Base-by-base conservation (phyloP, 495 filamentous ascomycete species). In the Penicillium arizonense region DNA sequence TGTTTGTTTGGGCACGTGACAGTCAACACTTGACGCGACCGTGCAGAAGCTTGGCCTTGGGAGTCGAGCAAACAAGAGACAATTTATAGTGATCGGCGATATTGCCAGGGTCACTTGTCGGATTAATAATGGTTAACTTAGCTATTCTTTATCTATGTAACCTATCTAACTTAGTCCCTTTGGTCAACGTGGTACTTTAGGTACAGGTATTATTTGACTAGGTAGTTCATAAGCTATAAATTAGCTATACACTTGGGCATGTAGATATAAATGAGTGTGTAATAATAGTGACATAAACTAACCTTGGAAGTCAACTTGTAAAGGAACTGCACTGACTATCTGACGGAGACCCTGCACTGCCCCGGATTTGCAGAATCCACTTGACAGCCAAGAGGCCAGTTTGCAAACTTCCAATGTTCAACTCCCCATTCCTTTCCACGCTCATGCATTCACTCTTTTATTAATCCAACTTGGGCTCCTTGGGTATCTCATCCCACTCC, bases 331-430 rank as follows among this genome's bases (percentile, higher is more conserved):
- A 51, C 39, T 36, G 40, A 47, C 20, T 21, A 40, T 36, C 21
- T 23, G 37, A n/a, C 3, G 41, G 9, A 26, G 32, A 47, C 44
- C 34, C 26, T 39, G 21, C 16, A 23, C n/a, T 16, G 16, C 50
- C 43, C 35, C 38, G 50, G 38, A 50, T 50, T 24, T 50, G n/a
- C 48, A 49, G 18, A 37, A 47, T 47, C 55, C 55, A 47, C 37
- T 33, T 43, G 35, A 28, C 47, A 42, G 46, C 55, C 47, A 54
- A 63, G 58, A 73, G 70, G 70, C 65, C 67, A 73, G 70, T 68
- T 73, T 71, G 67, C 68, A 35, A 41, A n/a, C 16, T 40, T 32
- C 37, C 18, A 18, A 43, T 33, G 35, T 35, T 30, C 52, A 30
- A 30, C 37, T 36, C 44, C 40, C 36, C n/a, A 35, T 14, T 36